A percentile compares a stretch with the other conserved stretches of the same genome.
phyloP scores from a whole-genome alignment of 306 rosid genomes.

The Ammopiptanthus mongolicus region DNA sequence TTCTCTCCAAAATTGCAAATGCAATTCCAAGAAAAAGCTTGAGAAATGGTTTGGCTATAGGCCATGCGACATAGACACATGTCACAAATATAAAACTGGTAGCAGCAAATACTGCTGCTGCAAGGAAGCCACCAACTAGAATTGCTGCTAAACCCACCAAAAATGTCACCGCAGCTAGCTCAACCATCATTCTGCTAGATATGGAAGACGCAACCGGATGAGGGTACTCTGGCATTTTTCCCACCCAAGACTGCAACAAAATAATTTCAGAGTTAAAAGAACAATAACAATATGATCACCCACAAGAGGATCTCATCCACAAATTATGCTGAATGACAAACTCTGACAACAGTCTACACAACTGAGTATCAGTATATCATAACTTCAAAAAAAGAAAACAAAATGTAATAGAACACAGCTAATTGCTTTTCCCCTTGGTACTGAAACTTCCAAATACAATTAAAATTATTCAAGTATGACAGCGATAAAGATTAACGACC shows the following conservation, averaged over 20 bases:
- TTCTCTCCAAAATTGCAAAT: slow-evolving; percentile 62
- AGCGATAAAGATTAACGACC: slow-evolving; percentile 50
- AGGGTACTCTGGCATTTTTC: slow-evolving; percentile 68
- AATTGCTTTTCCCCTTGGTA: slow-evolving; percentile 9
- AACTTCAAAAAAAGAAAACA: background rate
- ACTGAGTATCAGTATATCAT: background rate
- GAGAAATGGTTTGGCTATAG: slow-evolving; percentile 67
- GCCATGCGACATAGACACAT: slow-evolving; percentile 66
- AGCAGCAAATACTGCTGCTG: slow-evolving; percentile 77
- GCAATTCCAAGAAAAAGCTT: slow-evolving; percentile 51
- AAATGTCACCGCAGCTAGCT: slow-evolving; percentile 63
- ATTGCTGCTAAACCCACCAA: slow-evolving; percentile 62
- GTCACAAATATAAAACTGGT: slow-evolving; percentile 66
- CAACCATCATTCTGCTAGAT: slow-evolving; percentile 90
- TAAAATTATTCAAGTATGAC: slow-evolving; percentile 4
- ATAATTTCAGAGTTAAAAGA: slow-evolving; percentile 11
- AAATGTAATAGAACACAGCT: background rate
- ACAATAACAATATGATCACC: slow-evolving; percentile 1
- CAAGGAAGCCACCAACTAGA: slow-evolving; percentile 77
- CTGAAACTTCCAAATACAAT: background rate
- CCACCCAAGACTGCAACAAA: slow-evolving; percentile 75
- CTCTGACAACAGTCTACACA: background rate
- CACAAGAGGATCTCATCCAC: slow-evolving; percentile 16
- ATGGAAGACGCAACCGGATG: slow-evolving; percentile 87
- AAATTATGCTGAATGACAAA: slow-evolving; percentile 17